Evolutionary conservation across 1,284 basidiomycete species (phyloP), one percentile per base, ranked within the genome.

Genomic region (Bjerkandera adusta): DNA sequence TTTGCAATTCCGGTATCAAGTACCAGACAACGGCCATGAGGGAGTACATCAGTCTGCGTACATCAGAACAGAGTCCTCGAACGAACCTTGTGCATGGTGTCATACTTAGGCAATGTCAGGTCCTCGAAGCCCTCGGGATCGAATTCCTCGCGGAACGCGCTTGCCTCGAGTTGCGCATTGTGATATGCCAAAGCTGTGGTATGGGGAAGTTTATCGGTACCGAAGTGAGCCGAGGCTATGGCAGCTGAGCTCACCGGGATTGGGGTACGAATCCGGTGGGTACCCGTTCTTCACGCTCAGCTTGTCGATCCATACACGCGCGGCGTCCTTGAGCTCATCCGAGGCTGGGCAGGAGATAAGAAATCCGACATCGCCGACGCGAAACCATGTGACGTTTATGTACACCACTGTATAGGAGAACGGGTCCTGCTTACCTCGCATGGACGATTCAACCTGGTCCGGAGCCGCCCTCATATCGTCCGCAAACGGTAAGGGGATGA

Each of bases 391-490:
- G n/a, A n/a, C 15, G n/a, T 30, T 15, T 30, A 38, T 12, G 10
- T 3, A 12, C 12, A 24, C 12, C 21, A 24, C 16, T 21, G 22
- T 18, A 22, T 7, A 24, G 8, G 15, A 38, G 36, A 38, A 22
- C 10, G 13, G 21, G 12, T n/a, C 18, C 13, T 40, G 27, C 37
- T 24, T 42, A 50, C 67, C 36, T 57, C 77, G 86, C 84, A 73
- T 73, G 76, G 60, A 74, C 65, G 3, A 66, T 77, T 51, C 76
- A 68, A 47, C 41, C 45, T 79, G 71, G 41, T 82, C 63, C 36
- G 89, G 86, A 5, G 85, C 84, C 25, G 79, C 75, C 37, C 96
- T 83, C 40, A 99, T 86, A 59, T 99, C 97, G 61, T 99, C 96
- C 5, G 90, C 89, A 61, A 89, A 99, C 0, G 96, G 95, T 20